These are phyloP conservation scores for Claviceps arundinis DNA, from an alignment of 2,329 filamentous ascomycete genomes.

Conservation along the genomic window DNA sequence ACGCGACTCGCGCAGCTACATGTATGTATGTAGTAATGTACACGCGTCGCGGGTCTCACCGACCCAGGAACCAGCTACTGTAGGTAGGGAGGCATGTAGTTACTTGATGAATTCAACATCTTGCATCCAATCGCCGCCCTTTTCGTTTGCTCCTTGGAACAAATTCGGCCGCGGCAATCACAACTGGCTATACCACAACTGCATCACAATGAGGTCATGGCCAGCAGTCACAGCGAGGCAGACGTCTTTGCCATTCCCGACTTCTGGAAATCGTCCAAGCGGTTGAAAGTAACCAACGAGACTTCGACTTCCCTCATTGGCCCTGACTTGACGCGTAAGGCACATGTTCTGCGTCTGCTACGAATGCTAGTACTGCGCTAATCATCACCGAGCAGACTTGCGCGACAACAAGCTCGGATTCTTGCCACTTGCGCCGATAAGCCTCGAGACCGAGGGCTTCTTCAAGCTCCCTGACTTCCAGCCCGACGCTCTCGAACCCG, in stretches of 20 bases:
- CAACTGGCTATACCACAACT: neutral
- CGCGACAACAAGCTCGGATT: constrained; percentile 2
- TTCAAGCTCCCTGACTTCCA: constrained; percentile 13
- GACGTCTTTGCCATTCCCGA: constrained; percentile 52
- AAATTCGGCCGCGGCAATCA: neutral
- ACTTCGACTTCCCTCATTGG: constrained; percentile 28
- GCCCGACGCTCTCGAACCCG: neutral
- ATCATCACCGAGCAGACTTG: neutral
- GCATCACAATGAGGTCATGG: constrained; percentile 15
- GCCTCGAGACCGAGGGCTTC: constrained; percentile 17
- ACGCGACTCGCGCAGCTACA: neutral
- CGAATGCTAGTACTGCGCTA: neutral
- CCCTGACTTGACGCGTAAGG: constrained; percentile 21
- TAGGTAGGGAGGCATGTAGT: no score
- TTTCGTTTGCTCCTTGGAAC: no score
- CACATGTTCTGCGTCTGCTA: neutral
- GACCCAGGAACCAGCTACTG: no score
- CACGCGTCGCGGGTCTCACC: neutral
- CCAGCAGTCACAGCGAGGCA: constrained; percentile 28
- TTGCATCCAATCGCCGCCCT: neutral
- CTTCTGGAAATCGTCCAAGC: constrained; percentile 43
- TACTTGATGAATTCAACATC: neutral
- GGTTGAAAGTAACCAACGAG: constrained; percentile 21
- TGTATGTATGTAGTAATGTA: no score
- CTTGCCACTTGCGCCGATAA: constrained; percentile 10